These are phyloP conservation scores for Termitomyces sp. DNA, from an alignment of 1,284 basidiomycete species.

Conservation along the genomic window DNA sequence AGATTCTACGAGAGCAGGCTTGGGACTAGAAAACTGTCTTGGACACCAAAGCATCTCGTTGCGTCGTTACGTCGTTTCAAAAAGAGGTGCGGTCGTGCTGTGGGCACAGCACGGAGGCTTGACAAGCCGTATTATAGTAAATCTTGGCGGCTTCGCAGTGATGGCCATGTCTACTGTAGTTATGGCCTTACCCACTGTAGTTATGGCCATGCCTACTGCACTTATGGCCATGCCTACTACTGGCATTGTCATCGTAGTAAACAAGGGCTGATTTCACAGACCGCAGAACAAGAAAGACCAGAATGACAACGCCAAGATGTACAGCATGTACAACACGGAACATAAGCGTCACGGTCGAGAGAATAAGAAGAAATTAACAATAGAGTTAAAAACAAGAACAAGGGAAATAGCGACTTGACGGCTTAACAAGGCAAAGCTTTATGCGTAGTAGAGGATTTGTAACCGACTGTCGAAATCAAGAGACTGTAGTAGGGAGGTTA, in stretches of 20 bases:
- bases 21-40: no score
- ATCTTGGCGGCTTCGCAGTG: neutral
- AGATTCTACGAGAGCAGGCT: neutral
- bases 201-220: neutral
- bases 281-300: neutral
- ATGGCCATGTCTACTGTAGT: neutral
- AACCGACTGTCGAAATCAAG: neutral
- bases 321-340: neutral
- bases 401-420: neutral
- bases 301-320: neutral
- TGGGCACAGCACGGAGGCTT: neutral
- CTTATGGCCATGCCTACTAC: neutral
- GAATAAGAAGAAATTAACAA: neutral
- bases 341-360: neutral
- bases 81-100: neutral
- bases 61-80: neutral
- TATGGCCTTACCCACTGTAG: no score
- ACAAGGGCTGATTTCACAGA: neutral
- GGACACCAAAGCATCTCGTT: neutral
- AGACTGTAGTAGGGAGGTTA: neutral
- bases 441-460: neutral
- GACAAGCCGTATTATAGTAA: neutral
- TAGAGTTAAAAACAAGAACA: constrained; percentile 3
- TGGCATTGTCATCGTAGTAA: neutral
- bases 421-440: neutral